Base-by-base conservation (phyloP, 129 eudicot species). In the Escallonia rubra region DNA sequence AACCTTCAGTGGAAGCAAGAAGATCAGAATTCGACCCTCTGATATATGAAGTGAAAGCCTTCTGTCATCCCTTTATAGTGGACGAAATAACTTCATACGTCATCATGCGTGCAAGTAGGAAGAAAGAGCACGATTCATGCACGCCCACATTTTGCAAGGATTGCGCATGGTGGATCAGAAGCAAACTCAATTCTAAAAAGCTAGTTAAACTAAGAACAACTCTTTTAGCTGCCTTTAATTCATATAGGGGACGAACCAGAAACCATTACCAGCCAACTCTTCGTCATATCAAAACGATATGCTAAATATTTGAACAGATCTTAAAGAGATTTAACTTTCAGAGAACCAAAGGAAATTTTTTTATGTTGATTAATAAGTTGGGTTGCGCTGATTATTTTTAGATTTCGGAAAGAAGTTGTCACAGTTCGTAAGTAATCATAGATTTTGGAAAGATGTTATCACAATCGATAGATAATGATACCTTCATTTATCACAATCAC, bases 61-160 rank as follows among this genome's bases (percentile, higher is more conserved):
- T 46, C 2, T 41, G n/a, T 52, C 6, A 5, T 48, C 16, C 55
- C 45, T 63, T 46, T 63, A 63, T 63, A 44, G 14, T 38, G 41
- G 23, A 2, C 41, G 4, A 0, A 23, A 7, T 23, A 23, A 23
- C 34, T 23, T 23, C 34, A 23, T 23, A 23, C 34, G 40, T 54
- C 39, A 15, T 12, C 71, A 66, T 39, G 42, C 4, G 71, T 6
- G 58, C 3, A 10, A 45, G 57, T 56, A 41, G 41, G 49, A 50
- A 59, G 14, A 66, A 74, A 64, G 1, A 57, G 77, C 76, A 69
- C 69, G 79, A 7, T 47, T 63, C 64, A 57, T 65, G 69, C 73
- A 58, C 10, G 7, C n/a, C 10, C 49, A 65, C 55, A 3, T 47
- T 59, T 8, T 60, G 7, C 74, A 57, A 57, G 65, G 11, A 43